Percentiles rank a stretch among this genome's conserved stretches.
Evolutionary conservation across 352 stramenopile genomes (phyloP).

Genomic region (Globisporangium ultimum): DNA sequence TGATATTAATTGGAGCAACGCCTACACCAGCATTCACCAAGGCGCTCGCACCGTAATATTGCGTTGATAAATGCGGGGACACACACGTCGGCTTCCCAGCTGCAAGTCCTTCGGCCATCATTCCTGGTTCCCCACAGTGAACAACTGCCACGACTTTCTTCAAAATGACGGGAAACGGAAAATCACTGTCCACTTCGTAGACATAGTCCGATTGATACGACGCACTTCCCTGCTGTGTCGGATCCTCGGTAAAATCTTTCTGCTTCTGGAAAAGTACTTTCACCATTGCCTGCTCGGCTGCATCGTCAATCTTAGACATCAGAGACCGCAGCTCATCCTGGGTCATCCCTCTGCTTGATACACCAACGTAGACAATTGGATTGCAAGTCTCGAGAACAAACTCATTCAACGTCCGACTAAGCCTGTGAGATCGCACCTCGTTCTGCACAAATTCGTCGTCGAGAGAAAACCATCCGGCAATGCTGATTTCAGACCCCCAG

Average conservation of each 20-base stretch:
- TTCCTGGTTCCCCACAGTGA: slow-evolving; percentile 69
- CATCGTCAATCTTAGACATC: slow-evolving; percentile 25
- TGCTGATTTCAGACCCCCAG: slow-evolving; percentile 35
- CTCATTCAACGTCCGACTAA: slow-evolving; percentile 27
- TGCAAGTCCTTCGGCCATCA: slow-evolving; percentile 70
- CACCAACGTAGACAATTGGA: slow-evolving; percentile 36
- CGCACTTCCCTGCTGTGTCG: slow-evolving; percentile 3
- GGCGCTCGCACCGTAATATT: slow-evolving; percentile 80
- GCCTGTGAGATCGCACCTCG: slow-evolving; percentile 24
- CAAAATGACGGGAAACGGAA: slow-evolving; percentile 80
- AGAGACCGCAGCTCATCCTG: neutral
- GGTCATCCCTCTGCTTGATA: slow-evolving; percentile 4
- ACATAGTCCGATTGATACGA: slow-evolving; percentile 19
- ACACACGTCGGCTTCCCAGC: slow-evolving; percentile 81
- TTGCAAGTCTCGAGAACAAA: slow-evolving; percentile 23
- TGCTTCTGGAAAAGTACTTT: slow-evolving; percentile 55
- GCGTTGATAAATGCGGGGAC: slow-evolving; percentile 84
- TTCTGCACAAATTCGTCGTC: slow-evolving; percentile 24
- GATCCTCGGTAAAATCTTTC: slow-evolving; percentile 30
- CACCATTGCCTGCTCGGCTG: slow-evolving; percentile 23
- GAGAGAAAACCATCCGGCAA: slow-evolving; percentile 31
- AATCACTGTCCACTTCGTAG: slow-evolving; percentile 23
- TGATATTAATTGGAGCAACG: slow-evolving; percentile 50
- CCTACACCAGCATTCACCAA: slow-evolving; percentile 61
- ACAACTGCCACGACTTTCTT: slow-evolving; percentile 66